These are phyloP conservation scores for Candida quercuum DNA, from an alignment of 805 yeast species.

Conservation along the genomic window DNA sequence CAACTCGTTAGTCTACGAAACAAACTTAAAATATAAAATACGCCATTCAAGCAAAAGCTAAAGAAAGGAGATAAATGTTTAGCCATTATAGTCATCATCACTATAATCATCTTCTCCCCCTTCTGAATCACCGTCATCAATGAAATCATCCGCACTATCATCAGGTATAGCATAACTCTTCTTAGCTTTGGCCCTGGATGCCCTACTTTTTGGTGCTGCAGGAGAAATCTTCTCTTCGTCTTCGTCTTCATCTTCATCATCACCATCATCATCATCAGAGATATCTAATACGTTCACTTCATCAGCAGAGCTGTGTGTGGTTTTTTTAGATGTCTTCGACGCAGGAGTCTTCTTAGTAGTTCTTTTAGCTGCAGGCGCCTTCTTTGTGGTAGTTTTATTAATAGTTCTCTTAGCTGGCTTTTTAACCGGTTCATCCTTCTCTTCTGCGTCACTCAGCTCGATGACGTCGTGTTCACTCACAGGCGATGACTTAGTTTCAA, in stretches of 20 bases:
- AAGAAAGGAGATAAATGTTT: too few relatives aligned
- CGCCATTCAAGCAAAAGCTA: too few relatives aligned
- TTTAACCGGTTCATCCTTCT: conserved; percentile 6
- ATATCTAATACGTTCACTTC: conserved; percentile 7
- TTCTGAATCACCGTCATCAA: conserved; percentile 2
- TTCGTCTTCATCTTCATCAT: conserved; percentile 10
- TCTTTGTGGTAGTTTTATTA: conserved; percentile 9
- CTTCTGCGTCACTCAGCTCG: conserved; percentile 5
- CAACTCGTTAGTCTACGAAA: too few relatives aligned
- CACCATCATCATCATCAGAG: conserved; percentile 8
- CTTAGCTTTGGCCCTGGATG: conserved; percentile 14
- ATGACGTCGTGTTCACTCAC: conserved; percentile 4
- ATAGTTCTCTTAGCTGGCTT: conserved; percentile 8
- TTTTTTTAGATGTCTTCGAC: conserved; percentile 5
- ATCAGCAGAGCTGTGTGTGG: conserved; percentile 14
- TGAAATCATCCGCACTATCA: conserved; percentile 2
- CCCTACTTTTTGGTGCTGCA: conserved; percentile 12
- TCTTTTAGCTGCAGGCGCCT: conserved; percentile 6
- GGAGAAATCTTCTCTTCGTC: conserved; percentile 3
- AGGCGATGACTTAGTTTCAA: conserved; percentile 3
- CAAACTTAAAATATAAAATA: too few relatives aligned
- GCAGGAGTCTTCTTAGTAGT: conserved; percentile 5
- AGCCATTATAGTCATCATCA: conserved; percentile 7
- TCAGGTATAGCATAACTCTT: conserved; percentile 10
- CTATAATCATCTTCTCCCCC: conserved; percentile 12